Conservation (phyloP, 2,329 filamentous ascomycete species). For the Neonectria coccinea region DNA sequence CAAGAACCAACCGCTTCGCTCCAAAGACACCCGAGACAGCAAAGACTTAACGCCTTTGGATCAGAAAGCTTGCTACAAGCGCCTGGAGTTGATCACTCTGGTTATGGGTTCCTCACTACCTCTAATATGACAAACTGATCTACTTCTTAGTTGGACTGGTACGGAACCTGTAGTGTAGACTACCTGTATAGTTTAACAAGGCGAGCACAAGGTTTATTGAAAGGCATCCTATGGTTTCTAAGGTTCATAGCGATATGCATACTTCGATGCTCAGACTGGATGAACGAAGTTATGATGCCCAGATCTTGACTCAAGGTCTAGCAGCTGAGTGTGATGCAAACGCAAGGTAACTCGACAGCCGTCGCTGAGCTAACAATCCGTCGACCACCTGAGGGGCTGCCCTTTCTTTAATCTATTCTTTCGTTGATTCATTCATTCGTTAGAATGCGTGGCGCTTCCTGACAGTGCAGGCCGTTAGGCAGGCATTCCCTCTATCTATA, state of each 20-base stretch:
- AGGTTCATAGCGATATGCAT: background rate
- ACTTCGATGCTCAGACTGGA: background rate
- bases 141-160: no score
- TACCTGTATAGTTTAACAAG: no score
- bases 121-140: no score
- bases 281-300: background rate
- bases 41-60: no score
- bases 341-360: background rate
- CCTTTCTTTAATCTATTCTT: background rate
- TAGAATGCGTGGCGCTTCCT: background rate
- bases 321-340: background rate
- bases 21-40: no score
- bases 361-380: background rate
- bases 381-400: background rate
- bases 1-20: no score
- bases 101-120: no score
- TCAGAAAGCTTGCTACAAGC: no score
- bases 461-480: background rate
- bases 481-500: constrained; percentile 27
- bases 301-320: background rate
- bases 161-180: no score
- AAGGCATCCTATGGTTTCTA: background rate
- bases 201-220: no score
- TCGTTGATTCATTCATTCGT: constrained; percentile 4
- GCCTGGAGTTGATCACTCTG: no score